phyloP scores from a whole-genome alignment of 345 rosid species.

The Limnanthes douglasii region DNA sequence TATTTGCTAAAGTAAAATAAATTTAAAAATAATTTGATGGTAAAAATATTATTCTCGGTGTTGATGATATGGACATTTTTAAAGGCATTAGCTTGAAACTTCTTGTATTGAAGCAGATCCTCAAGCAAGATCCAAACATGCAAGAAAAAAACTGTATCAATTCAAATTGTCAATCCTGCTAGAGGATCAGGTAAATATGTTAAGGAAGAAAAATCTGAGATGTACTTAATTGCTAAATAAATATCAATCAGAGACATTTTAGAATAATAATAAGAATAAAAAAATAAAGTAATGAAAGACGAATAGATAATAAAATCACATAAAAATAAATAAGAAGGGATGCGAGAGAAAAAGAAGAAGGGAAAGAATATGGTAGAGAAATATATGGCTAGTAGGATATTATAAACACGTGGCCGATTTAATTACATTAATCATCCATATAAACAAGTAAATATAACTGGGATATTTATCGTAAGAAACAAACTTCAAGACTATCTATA shows the following conservation, averaged over 20 bases:
- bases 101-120: conserved; percentile 51
- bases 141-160: conserved; percentile 48
- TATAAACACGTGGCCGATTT: too few relatives aligned
- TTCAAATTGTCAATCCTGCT: conserved; percentile 76
- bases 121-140: conserved; percentile 35
- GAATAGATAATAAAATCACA: too few relatives aligned
- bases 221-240: conserved; percentile 33
- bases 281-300: too few relatives aligned
- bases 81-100: conserved; percentile 70
- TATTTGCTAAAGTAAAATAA: conserved; percentile 43
- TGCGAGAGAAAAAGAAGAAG: too few relatives aligned
- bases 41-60: conserved; percentile 52
- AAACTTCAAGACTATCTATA: too few relatives aligned
- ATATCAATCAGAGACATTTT: conserved; percentile 48
- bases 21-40: conserved; percentile 42
- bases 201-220: conserved; percentile 58
- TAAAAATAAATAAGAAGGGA: too few relatives aligned
- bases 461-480: too few relatives aligned
- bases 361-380: too few relatives aligned
- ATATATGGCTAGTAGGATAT: too few relatives aligned
- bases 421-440: too few relatives aligned
- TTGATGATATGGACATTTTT: conserved; percentile 80
- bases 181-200: conserved; percentile 62
- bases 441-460: too few relatives aligned
- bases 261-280: too few relatives aligned